Evolutionary conservation across 495 filamentous ascomycete genomes (phyloP), one percentile per base, ranked within the genome.

Genomic region (Xylaria flabelliformis): DNA sequence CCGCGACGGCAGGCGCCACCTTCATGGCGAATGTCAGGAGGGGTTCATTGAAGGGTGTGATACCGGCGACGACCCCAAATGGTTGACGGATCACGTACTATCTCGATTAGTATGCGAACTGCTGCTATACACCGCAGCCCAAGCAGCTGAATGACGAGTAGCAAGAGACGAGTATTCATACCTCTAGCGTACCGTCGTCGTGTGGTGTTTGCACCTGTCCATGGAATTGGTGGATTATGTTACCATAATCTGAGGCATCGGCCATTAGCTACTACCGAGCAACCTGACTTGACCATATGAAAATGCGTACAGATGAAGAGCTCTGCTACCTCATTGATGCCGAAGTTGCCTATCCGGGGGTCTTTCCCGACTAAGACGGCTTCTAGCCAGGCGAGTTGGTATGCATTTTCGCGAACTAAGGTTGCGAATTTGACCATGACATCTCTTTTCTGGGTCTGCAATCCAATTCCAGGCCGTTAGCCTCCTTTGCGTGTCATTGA

Each of bases 371-470:
- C 53, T 12, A 69, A 50, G 26, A 70, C 53, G 19, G 67, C 53
- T 51, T 89, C 87, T 26, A 92, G 81, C 13, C 78, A 76, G 4
- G 86, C 85, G 21, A 92, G 80, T 73, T 90, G 86, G 4, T 77
- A 67, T 29, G 82, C 74, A 62, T 82, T 75, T 62, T 87, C 81
- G 0, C 78, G 70, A 46, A 91, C 79, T 29, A 91, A 76, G 6
- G 70, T 77, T 2, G 87, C 86, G 0, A 91, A 82, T 69, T 87
- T 87, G 72, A 83, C 83, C 56, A 92, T 72, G 75, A 82, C 83
- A 0, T 69, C 72, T 9, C 80, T 84, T 19, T 88, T 81, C 56
- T 83, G 76, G 6, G 79, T 36, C 0, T 85, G 84, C 6, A 81
- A 80, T 21, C 34, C 21, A 6, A 39, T 34, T 41, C 6, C 36